phyloP scores from a whole-genome alignment of 23 red algal genomes.

The Rhodosorus marinus region DNA sequence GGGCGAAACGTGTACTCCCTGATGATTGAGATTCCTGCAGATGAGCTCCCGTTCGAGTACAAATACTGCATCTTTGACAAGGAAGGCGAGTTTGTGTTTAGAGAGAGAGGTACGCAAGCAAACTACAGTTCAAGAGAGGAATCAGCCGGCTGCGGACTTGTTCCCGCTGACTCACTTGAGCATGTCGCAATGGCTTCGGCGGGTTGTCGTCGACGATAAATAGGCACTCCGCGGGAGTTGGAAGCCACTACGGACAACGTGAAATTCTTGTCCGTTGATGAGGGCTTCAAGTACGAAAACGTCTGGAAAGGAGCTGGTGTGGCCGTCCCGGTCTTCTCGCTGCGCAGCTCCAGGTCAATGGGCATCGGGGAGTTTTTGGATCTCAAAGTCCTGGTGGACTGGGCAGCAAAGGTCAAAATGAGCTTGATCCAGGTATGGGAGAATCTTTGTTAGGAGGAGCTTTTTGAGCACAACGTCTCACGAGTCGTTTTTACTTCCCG shows the following conservation, averaged over 20 bases:
- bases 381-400: conserved; percentile 20
- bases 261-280: neutral
- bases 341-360: conserved; percentile 1
- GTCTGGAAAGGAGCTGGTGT: conserved; percentile 18
- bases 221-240: too few relatives aligned
- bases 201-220: too few relatives aligned
- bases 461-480: too few relatives aligned
- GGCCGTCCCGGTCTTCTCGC: conserved; percentile 15
- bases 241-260: too few relatives aligned
- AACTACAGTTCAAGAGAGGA: too few relatives aligned
- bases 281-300: conserved; percentile 1
- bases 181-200: too few relatives aligned
- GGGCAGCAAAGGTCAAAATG: neutral
- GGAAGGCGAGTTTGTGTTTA: neutral
- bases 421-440: too few relatives aligned
- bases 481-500: too few relatives aligned
- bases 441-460: too few relatives aligned
- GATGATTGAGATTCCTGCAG: neutral
- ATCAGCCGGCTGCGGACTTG: too few relatives aligned
- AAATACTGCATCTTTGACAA: conserved; percentile 2
- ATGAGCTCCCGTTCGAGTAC: conserved; percentile 4
- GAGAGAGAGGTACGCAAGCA: neutral
- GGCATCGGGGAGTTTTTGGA: conserved; percentile 23
- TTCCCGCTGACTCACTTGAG: too few relatives aligned
- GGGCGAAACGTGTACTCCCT: neutral